These are phyloP conservation scores for Stephania yunnanensis DNA, from an alignment of 164 flowering plant species.

Conservation along the genomic window DNA sequence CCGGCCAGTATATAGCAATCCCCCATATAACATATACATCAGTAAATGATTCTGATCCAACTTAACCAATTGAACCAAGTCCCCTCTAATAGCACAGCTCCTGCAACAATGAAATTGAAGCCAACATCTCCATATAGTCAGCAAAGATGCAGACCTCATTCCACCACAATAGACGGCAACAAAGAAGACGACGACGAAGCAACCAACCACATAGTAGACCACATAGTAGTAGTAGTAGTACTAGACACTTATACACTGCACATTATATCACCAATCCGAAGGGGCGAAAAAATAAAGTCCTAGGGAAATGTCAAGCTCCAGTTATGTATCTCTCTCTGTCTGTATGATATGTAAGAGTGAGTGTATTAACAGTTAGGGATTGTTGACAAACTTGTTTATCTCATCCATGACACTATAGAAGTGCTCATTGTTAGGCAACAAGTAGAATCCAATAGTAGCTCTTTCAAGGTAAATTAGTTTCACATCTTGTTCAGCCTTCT, in stretches of 20 bases:
- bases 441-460: slow-evolving; percentile 84
- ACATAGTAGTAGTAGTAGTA: background rate
- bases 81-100: background rate
- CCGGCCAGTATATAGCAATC: slow-evolving; percentile 16
- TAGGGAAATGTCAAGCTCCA: slow-evolving; percentile 29
- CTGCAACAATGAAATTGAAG: slow-evolving; percentile 8
- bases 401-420: slow-evolving; percentile 72
- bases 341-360: slow-evolving; percentile 22
- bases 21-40: slow-evolving; percentile 56
- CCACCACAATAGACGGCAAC: slow-evolving; percentile 6
- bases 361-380: slow-evolving; percentile 38
- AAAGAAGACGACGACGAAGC: background rate
- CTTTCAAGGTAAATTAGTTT: slow-evolving; percentile 61
- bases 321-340: slow-evolving; percentile 34
- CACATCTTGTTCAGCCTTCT: slow-evolving; percentile 55
- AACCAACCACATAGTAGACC: slow-evolving; percentile 18
- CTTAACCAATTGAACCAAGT: slow-evolving; percentile 11
- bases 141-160: slow-evolving; percentile 8
- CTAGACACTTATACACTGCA: slow-evolving; percentile 25
- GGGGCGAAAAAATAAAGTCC: slow-evolving; percentile 8
- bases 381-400: slow-evolving; percentile 53
- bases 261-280: slow-evolving; percentile 26
- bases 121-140: slow-evolving; percentile 5
- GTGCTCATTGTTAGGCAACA: slow-evolving; percentile 71
- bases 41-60: slow-evolving; percentile 13